Base-by-base conservation (phyloP, 2,329 filamentous ascomycete species). In the Nakataea oryzae region DNA sequence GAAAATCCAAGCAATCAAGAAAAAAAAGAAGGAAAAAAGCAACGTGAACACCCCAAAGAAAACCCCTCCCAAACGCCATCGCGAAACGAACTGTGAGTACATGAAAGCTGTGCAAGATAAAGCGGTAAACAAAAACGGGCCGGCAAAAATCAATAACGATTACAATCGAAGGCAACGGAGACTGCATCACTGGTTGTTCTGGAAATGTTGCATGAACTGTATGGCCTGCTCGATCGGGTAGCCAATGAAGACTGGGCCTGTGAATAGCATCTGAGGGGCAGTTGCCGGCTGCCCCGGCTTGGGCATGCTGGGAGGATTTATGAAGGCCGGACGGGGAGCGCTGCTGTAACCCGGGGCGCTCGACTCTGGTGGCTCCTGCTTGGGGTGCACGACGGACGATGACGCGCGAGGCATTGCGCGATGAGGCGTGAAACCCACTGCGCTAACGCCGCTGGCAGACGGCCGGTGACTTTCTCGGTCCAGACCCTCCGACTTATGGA, bases 201-300 rank as follows among this genome's bases (percentile, higher is more conserved):
- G 79, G 63, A 79, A 81, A 62, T 85, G 80, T 67, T 89, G 86
- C 78, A 96, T 82, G 60, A 96, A 81, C 62, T 84, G 80, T 28
- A 90, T 83, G n/a, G 90, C 89, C 71, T 96, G 87, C 64, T 96
- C 90, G 64, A 91, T 83, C 12, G 88, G 86, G 70, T 96, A 97
- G 0, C 93, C 93, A 68, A 97, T 91, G 70, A 97, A 97, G 0
- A 97, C 92, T 0, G 93, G 93, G 0, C 93, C 93, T 11, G 90
- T 96, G 70, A 97, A 96, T 0, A 96, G 80, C 83, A 97, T 89
- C 68, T 89, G 87, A 12, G 90, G 84, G 12, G 65, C 63, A 27
- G 24, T 30, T 7, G 13, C 21, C 4, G 9, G 3, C 6, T 21
- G 30, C 32, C 21, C 67, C 61, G 69, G 69, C 66, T 76, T 73